A percentile compares a stretch with the other conserved stretches of the same genome.
These are phyloP conservation scores for Cyberlindnera misumaiensis DNA, from an alignment of 805 yeast species.

Conservation along the genomic window DNA sequence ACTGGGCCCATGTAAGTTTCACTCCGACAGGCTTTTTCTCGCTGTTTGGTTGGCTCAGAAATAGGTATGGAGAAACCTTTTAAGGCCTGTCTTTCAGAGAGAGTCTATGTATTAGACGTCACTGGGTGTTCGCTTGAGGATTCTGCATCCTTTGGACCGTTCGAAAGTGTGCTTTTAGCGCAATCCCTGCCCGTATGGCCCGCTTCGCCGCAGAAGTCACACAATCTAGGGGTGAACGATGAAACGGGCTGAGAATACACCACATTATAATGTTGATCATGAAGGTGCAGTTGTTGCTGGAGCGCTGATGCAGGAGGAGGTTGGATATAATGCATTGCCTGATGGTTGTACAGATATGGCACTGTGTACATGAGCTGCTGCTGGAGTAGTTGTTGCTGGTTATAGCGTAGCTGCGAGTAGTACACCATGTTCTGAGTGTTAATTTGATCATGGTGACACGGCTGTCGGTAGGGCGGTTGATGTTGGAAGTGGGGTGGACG, in stretches of 20 bases:
- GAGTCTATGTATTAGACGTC: too few relatives aligned
- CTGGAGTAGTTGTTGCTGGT: slow-evolving; percentile 1
- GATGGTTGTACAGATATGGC: not conserved
- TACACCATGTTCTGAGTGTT: slow-evolving; percentile 1
- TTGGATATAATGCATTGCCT: not conserved
- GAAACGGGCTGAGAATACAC: not conserved
- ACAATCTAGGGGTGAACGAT: too few relatives aligned
- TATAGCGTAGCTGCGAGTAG: slow-evolving; percentile 4
- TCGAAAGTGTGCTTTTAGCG: too few relatives aligned
- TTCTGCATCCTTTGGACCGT: too few relatives aligned
- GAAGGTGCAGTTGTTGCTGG: not conserved
- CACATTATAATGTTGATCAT: not conserved
- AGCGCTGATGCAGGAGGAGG: not conserved
- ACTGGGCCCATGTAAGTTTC: too few relatives aligned
- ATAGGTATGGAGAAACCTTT: too few relatives aligned
- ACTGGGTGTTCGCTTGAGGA: too few relatives aligned
- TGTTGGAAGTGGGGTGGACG: not conserved
- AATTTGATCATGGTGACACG: not conserved
- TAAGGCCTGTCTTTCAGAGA: too few relatives aligned
- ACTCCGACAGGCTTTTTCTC: too few relatives aligned
- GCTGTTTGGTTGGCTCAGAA: too few relatives aligned
- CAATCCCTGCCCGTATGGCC: too few relatives aligned
- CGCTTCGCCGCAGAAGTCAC: too few relatives aligned
- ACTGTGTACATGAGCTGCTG: not conserved
- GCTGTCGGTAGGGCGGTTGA: not conserved